phyloP scores from a whole-genome alignment of 2,329 filamentous ascomycete genomes.

The Diaporthe velutina region DNA sequence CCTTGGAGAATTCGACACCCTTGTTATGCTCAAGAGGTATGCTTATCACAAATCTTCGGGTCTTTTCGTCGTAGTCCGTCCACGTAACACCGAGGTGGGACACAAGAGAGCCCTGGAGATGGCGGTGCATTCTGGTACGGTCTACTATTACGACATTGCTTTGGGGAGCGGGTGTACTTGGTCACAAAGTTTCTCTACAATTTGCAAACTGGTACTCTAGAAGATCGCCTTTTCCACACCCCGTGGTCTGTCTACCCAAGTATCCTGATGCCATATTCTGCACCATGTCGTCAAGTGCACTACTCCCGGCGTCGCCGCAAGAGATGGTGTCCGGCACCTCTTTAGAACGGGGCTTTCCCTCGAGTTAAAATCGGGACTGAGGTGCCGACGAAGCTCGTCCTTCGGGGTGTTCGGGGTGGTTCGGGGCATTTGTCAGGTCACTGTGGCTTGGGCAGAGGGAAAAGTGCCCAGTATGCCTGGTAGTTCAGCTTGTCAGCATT shows the following conservation, averaged over 20 bases:
- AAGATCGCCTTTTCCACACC: neutral
- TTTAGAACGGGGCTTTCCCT: neutral
- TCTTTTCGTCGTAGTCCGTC: conserved; percentile 10
- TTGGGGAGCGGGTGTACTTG: neutral
- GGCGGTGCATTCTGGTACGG: neutral
- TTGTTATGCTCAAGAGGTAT: conserved; percentile 5
- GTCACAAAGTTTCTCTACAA: neutral
- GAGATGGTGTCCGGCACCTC: neutral
- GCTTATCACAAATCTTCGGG: conserved; percentile 16
- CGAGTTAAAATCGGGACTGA: neutral
- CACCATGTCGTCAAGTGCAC: neutral
- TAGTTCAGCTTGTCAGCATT: conserved; percentile 7
- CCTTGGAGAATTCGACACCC: neutral
- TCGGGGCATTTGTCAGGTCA: conserved; percentile 26
- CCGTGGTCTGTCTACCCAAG: too few species aligned
- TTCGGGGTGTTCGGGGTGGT: conserved; percentile 11
- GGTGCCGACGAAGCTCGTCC: conserved; percentile 9
- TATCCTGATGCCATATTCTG: neutral
- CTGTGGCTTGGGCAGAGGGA: conserved; percentile 23
- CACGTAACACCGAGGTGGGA: neutral
- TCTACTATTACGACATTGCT: neutral
- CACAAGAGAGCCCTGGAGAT: neutral
- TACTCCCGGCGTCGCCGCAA: neutral
- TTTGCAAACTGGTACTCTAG: neutral
- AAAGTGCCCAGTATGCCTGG: neutral